A percentile compares a stretch with the other conserved stretches of the same genome.
phyloP scores from a whole-genome alignment of 2,329 filamentous ascomycete species.

The Didymella sp. region DNA sequence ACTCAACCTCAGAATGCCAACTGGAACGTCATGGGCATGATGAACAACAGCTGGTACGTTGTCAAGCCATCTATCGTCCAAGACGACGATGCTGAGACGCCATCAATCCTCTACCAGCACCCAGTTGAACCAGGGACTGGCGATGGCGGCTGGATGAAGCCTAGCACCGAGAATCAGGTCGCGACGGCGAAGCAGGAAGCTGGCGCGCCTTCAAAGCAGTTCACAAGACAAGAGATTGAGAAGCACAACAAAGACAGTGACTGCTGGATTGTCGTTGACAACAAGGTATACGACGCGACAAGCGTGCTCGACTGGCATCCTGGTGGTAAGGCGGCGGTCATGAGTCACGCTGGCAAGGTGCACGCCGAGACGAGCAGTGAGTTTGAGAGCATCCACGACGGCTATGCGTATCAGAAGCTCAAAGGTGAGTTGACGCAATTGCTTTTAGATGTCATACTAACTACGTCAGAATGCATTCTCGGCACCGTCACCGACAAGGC shows the following conservation, averaged over 20 bases:
- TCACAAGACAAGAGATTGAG: constrained; percentile 62
- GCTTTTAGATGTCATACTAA: not conserved
- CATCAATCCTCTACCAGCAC: constrained; percentile 32
- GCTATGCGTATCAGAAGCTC: constrained; percentile 59
- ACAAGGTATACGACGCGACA: constrained; percentile 69
- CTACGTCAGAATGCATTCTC: constrained; percentile 56
- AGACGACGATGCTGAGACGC: constrained; percentile 40
- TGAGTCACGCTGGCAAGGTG: constrained; percentile 59
- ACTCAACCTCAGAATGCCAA: constrained; percentile 56
- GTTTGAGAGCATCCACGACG: constrained; percentile 61
- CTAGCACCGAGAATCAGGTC: constrained; percentile 55
- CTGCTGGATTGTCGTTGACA: constrained; percentile 70
- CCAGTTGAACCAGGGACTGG: constrained; percentile 55
- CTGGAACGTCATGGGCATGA: constrained; percentile 63
- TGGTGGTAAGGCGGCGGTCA: constrained; percentile 60
- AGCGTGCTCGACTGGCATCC: constrained; percentile 66
- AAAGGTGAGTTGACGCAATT: constrained; percentile 40
- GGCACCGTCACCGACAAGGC: constrained; percentile 60
- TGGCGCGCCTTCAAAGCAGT: constrained; percentile 58
- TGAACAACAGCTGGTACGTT: constrained; percentile 62
- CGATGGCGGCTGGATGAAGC: constrained; percentile 61
- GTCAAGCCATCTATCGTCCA: constrained; percentile 52
- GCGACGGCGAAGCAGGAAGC: constrained; percentile 55
- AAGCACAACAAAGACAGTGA: constrained; percentile 39
- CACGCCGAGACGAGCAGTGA: constrained; percentile 59